Evolutionary conservation across 768 basidiomycete genomes (phyloP).

Genomic region (Leccinum rimulosum): DNA sequence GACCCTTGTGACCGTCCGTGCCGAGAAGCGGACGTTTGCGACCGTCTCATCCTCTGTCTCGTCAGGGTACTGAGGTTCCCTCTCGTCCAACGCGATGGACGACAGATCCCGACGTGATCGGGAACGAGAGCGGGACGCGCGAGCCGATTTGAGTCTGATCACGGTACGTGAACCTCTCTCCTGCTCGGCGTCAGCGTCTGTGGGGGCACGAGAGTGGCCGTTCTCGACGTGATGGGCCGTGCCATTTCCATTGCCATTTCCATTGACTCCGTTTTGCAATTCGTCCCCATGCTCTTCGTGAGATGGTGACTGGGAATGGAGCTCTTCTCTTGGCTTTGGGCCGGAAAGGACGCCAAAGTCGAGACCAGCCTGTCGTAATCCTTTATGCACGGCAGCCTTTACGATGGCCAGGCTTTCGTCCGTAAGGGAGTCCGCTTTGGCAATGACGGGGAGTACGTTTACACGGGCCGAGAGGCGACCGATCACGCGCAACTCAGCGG

Average conservation of each 20-base stretch:
- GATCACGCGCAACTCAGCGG: conserved; percentile 77
- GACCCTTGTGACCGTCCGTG: conserved; percentile 58
- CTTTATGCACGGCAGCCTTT: conserved; percentile 70
- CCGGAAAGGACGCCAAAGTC: conserved; percentile 77
- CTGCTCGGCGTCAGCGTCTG: conserved; percentile 44
- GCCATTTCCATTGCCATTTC: conserved; percentile 22
- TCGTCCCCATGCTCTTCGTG: conserved; percentile 16
- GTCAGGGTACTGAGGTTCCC: conserved; percentile 56
- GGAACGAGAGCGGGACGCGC: conserved; percentile 62
- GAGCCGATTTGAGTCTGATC: conserved; percentile 56
- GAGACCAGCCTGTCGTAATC: conserved; percentile 62
- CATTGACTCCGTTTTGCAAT: conserved; percentile 25
- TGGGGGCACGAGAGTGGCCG: conserved; percentile 20
- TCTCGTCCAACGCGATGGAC: conserved; percentile 54
- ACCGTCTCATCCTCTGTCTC: conserved; percentile 63
- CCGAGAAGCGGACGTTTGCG: conserved; percentile 76
- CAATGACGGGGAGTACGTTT: conserved; percentile 82
- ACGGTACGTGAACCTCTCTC: conserved; percentile 68
- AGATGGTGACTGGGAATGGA: conserved; percentile 11
- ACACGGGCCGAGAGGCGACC: conserved; percentile 68
- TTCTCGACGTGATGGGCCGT: conserved; percentile 31
- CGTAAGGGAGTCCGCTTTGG: conserved; percentile 79
- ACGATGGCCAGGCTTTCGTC: conserved; percentile 69
- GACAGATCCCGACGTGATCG: conserved; percentile 71
- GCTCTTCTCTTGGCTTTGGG: conserved; percentile 26